Conservation (phyloP, 2,329 filamentous ascomycete species). For the Neonectria magnoliae region DNA sequence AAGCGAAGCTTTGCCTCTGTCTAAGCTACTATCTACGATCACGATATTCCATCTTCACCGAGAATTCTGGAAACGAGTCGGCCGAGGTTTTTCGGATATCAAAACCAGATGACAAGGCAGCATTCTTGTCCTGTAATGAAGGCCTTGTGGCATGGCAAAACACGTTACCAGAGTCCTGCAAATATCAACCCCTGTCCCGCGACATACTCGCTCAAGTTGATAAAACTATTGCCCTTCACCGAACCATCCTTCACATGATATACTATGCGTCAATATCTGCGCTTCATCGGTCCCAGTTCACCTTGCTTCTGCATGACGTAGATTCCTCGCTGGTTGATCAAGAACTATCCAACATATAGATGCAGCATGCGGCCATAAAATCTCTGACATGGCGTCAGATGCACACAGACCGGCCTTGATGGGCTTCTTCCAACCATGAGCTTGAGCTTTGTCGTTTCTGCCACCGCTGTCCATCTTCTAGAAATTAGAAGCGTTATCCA, state of each 20-base stretch:
- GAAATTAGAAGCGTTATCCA: conserved; percentile 16
- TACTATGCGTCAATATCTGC: conserved; percentile 90
- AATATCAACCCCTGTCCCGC: conserved; percentile 66
- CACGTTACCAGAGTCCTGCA: conserved; percentile 75
- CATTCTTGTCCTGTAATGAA: conserved; percentile 65
- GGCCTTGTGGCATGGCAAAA: conserved; percentile 78
- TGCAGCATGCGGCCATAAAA: conserved; percentile 84
- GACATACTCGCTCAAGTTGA: background rate
- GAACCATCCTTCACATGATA: conserved; percentile 89
- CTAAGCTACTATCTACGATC: conserved; percentile 87
- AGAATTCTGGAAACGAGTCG: conserved; percentile 78
- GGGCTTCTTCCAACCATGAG: conserved; percentile 85
- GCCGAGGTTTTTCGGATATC: conserved; percentile 48
- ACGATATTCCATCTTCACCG: conserved; percentile 84
- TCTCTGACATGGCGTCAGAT: conserved; percentile 82
- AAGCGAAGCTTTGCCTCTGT: conserved; percentile 85
- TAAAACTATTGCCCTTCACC: conserved; percentile 71
- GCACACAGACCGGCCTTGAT: conserved; percentile 76
- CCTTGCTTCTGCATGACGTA: conserved; percentile 63
- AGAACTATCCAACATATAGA: conserved; percentile 81
- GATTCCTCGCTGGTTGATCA: conserved; percentile 72
- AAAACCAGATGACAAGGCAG: conserved; percentile 4
- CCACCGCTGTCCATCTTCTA: conserved; percentile 90
- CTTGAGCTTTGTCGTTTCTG: conserved; percentile 86
- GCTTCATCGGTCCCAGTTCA: conserved; percentile 91